Conservation (phyloP, 2,329 filamentous ascomycete genomes). For the Coniosporium tulheliwenetii region DNA sequence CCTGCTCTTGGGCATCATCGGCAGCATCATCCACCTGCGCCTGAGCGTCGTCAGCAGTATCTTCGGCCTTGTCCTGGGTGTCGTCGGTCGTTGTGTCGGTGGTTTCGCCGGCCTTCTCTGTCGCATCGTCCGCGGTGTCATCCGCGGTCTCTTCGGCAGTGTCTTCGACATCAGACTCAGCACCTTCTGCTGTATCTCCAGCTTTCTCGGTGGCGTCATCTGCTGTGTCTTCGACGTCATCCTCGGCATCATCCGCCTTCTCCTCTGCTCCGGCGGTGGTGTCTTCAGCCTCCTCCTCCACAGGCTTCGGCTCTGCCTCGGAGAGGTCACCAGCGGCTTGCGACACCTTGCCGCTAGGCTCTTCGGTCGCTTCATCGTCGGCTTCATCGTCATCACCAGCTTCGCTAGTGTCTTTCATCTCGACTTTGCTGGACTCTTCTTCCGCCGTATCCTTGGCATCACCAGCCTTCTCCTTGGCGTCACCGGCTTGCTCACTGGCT, state of each 20-base stretch:
- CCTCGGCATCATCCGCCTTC: conserved; percentile 24
- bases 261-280: conserved; percentile 20
- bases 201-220: conserved; percentile 30
- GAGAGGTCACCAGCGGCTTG: conserved; percentile 28
- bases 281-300: conserved; percentile 19
- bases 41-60: conserved; percentile 11
- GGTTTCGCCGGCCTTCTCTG: conserved; percentile 5
- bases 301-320: conserved; percentile 29
- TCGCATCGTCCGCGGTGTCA: conserved; percentile 9
- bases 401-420: conserved; percentile 19
- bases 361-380: conserved; percentile 18
- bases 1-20: conserved; percentile 12
- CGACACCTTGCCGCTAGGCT: conserved; percentile 28
- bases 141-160: conserved; percentile 8
- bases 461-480: conserved; percentile 11
- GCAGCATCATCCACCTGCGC: conserved; percentile 8
- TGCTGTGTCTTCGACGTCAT: conserved; percentile 16
- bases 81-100: conserved; percentile 16
- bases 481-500: conserved; percentile 4
- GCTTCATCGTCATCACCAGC: conserved; percentile 17
- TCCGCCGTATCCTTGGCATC: conserved; percentile 19
- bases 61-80: conserved; percentile 13
- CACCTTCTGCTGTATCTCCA: conserved; percentile 18
- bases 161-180: conserved; percentile 14
- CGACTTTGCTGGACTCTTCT: conserved; percentile 16